These are phyloP conservation scores for Quercus variabilis DNA, from an alignment of 306 rosid genomes.

Conservation along the genomic window DNA sequence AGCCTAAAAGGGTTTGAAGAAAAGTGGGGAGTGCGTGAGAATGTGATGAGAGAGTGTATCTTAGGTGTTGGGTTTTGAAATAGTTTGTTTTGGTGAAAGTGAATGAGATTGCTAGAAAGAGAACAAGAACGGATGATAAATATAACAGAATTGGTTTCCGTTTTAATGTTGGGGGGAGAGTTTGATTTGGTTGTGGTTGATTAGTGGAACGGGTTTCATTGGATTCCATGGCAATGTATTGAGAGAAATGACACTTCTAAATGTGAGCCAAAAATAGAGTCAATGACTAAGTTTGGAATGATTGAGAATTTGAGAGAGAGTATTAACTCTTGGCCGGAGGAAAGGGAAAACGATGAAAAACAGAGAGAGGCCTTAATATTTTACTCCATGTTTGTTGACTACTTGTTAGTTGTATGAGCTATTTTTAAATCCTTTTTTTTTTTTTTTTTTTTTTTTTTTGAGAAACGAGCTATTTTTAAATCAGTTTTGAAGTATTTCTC, in stretches of 20 bases:
- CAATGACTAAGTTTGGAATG: neutral
- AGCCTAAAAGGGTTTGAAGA: constrained; percentile 23
- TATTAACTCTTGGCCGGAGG: no score
- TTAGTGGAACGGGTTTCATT: constrained; percentile 14
- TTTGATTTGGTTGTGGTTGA: constrained; percentile 23
- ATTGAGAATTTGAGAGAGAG: no score
- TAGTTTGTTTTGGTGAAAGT: constrained; percentile 40
- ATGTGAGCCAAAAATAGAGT: neutral
- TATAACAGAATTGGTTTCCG: constrained; percentile 28
- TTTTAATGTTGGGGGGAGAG: constrained; percentile 23
- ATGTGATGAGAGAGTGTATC: constrained; percentile 20
- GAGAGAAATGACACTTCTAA: neutral
- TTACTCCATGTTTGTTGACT: no score
- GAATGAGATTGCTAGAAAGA: constrained; percentile 45
- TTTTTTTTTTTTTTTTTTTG: no score
- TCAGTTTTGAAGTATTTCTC: no score
- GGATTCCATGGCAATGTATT: constrained; percentile 41
- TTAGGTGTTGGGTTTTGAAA: constrained; percentile 41
- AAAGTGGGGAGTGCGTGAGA: constrained; percentile 10
- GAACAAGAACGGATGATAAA: constrained; percentile 41
- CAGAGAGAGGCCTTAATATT: no score
- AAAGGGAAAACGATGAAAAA: no score
- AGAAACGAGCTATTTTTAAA: no score
- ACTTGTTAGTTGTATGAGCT: no score
- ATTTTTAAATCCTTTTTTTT: no score